Percentiles rank a stretch among this genome's conserved stretches.
These are phyloP conservation scores for Rubus parviflorus DNA, from an alignment of 306 rosid genomes.

Conservation along the genomic window DNA sequence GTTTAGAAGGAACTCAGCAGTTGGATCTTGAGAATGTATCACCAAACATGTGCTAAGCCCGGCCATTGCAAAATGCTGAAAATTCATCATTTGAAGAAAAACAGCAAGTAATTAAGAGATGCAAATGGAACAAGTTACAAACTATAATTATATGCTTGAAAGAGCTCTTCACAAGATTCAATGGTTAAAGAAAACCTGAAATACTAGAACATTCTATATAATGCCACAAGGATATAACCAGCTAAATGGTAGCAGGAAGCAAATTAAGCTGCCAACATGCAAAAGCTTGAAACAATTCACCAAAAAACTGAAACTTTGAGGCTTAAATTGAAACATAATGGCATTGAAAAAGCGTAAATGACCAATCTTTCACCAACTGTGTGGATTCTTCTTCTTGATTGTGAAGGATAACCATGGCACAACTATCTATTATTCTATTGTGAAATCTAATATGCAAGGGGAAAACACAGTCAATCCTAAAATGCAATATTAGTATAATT, in stretches of 20 bases:
- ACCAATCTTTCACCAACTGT: not conserved
- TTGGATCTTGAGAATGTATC: conserved; percentile 80
- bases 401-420: not conserved
- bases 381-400: not conserved
- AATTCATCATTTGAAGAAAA: conserved; percentile 19
- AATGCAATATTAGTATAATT: not conserved
- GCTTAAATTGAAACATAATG: not conserved
- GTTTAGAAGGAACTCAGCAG: conserved; percentile 75
- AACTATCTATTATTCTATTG: not conserved
- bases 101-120: not conserved
- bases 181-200: not conserved
- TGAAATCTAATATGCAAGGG: not conserved
- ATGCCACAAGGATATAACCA: not conserved
- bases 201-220: conserved; percentile 4
- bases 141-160: not conserved
- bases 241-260: not conserved
- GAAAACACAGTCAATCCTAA: not conserved
- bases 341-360: not conserved
- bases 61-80: conserved; percentile 84
- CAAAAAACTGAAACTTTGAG: not conserved
- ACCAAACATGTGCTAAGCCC: conserved; percentile 86
- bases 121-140: not conserved
- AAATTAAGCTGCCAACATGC: not conserved
- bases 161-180: conserved; percentile 8
- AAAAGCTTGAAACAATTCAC: not conserved